Percentiles rank a stretch among this genome's conserved stretches.
phyloP scores from a whole-genome alignment of 768 basidiomycete species.

The Tricholoma furcatifolium region DNA sequence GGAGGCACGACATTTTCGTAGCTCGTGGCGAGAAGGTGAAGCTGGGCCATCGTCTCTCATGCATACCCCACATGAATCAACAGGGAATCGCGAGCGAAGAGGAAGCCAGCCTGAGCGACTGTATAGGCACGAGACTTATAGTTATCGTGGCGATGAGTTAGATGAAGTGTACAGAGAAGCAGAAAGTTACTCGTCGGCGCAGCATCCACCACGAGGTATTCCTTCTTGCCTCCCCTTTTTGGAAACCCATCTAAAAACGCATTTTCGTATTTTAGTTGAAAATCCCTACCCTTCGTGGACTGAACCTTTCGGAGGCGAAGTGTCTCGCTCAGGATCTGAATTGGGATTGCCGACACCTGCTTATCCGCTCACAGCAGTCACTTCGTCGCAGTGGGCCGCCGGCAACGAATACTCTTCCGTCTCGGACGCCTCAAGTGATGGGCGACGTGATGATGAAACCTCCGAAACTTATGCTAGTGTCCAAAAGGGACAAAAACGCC shows the following conservation, averaged over 20 bases:
- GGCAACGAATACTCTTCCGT: conserved; percentile 15
- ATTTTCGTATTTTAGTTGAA: conserved; percentile 3
- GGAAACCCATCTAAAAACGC: neutral
- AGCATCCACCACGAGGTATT: conserved; percentile 11
- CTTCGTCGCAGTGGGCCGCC: conserved; percentile 12
- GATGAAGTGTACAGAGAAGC: conserved; percentile 10
- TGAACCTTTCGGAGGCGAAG: neutral
- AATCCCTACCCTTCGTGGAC: conserved; percentile 7
- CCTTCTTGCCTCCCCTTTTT: neutral
- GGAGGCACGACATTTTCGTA: conserved; percentile 16
- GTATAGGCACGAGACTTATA: conserved; percentile 18
- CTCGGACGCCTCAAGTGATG: conserved; percentile 20
- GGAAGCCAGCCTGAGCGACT: conserved; percentile 23
- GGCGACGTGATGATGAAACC: conserved; percentile 20
- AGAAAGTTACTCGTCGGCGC: conserved; percentile 12
- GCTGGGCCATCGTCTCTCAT: conserved; percentile 43
- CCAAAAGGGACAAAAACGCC: conserved; percentile 29
- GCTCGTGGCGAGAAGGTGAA: conserved; percentile 37
- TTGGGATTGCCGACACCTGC: conserved; percentile 2
- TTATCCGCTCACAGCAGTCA: conserved; percentile 12
- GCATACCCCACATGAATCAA: conserved; percentile 19
- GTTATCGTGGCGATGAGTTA: conserved; percentile 6
- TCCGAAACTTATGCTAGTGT: conserved; percentile 20
- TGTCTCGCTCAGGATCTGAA: neutral
- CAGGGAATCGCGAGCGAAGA: conserved; percentile 15